Evolutionary conservation across 495 filamentous ascomycete genomes (phyloP).

Genomic region (Neurospora tetraspora): DNA sequence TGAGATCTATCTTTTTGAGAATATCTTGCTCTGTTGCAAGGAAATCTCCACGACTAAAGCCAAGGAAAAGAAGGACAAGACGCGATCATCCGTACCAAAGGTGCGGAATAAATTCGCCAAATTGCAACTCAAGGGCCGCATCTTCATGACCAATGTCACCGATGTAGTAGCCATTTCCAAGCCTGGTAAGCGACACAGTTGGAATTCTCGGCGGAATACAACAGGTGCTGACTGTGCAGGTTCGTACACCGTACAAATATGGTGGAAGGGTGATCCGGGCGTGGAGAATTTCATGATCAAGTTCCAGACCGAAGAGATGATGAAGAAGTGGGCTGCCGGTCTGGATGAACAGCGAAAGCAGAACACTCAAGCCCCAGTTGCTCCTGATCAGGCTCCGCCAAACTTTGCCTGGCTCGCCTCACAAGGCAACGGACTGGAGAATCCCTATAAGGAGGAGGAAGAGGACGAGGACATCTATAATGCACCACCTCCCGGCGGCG

Average conservation of each 20-base stretch:
- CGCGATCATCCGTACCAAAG: constrained; percentile 38
- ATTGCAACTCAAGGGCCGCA: constrained; percentile 88
- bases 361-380: constrained; percentile 25
- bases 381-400: constrained; percentile 28
- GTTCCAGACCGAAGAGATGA: constrained; percentile 78
- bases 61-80: constrained; percentile 58
- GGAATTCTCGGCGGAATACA: neutral
- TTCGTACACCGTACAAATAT: constrained; percentile 91
- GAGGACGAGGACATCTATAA: constrained; percentile 69
- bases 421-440: constrained; percentile 50
- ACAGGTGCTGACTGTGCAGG: constrained; percentile 40
- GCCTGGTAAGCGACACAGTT: constrained; percentile 51
- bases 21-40: constrained; percentile 95
- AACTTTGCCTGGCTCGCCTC: constrained; percentile 74
- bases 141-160: constrained; percentile 99
- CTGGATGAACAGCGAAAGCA: constrained; percentile 50
- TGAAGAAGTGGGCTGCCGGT: constrained; percentile 78
- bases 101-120: constrained; percentile 66
- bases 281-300: constrained; percentile 95
- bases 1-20: constrained; percentile 93
- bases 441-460: constrained; percentile 71
- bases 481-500: constrained; percentile 12
- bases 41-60: constrained; percentile 81
- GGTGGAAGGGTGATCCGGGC: constrained; percentile 94
- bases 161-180: constrained; percentile 77